Conservation (phyloP, 345 rosid species). For the Noccaea bulbosa region DNA sequence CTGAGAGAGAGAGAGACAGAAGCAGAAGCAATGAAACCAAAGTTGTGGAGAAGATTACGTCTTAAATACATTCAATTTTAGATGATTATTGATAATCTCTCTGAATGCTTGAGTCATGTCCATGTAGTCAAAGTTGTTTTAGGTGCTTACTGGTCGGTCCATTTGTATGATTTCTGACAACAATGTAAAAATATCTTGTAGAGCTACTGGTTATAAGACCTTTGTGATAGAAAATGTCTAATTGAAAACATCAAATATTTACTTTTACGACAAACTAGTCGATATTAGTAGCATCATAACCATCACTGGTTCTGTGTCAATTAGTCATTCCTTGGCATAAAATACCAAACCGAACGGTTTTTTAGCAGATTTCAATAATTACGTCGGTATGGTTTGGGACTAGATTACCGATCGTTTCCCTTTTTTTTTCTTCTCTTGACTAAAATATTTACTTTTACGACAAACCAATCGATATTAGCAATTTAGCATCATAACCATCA, state of each 20-base stretch:
- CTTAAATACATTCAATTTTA: conserved; percentile 3
- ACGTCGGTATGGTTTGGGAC: neutral
- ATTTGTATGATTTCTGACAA: conserved; percentile 22
- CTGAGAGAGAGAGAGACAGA: conserved; percentile 18
- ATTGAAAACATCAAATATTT: neutral
- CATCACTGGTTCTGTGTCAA: neutral
- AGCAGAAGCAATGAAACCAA: neutral
- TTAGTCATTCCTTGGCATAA: neutral
- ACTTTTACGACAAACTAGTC: neutral
- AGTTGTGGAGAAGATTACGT: conserved; percentile 11
- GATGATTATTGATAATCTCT: neutral
- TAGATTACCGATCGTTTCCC: neutral
- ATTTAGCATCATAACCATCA: too few species aligned
- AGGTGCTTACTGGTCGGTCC: conserved; percentile 1
- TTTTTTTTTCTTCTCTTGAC: neutral
- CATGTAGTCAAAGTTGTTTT: neutral
- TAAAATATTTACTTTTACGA: neutral
- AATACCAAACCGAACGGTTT: conserved; percentile 20
- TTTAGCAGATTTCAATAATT: neutral
- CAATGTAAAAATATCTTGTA: conserved; percentile 3
- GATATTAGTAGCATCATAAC: too few species aligned
- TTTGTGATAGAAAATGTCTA: neutral
- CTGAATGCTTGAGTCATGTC: neutral
- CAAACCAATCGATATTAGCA: too few species aligned
- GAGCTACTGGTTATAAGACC: neutral